Evolutionary conservation across 2,329 filamentous ascomycete genomes (phyloP).

Genomic region (Paramyrothecium sp.): DNA sequence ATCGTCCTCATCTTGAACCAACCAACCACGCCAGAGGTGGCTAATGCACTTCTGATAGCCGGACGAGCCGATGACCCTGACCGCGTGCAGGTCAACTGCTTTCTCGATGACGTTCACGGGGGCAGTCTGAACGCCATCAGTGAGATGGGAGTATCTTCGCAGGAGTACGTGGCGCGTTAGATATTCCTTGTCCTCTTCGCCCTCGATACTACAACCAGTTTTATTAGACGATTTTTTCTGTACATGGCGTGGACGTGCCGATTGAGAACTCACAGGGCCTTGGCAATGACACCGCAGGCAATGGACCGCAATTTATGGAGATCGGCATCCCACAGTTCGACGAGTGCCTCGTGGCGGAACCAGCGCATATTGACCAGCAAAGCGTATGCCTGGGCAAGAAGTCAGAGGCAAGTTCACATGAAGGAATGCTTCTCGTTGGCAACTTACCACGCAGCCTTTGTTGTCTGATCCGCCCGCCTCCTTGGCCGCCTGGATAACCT

Average conservation of each 20-base stretch:
- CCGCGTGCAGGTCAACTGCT: slow-evolving; percentile 87
- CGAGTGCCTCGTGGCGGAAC: slow-evolving; percentile 75
- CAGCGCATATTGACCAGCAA: slow-evolving; percentile 69
- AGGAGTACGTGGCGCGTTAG: slow-evolving; percentile 80
- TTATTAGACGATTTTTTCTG: background rate
- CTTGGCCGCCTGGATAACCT: slow-evolving; percentile 77
- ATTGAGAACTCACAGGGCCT: slow-evolving; percentile 56
- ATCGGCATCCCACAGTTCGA: slow-evolving; percentile 91
- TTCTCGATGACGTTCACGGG: slow-evolving; percentile 90
- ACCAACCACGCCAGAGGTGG: slow-evolving; percentile 93
- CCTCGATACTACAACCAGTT: slow-evolving; percentile 68
- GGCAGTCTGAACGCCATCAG: slow-evolving; percentile 67
- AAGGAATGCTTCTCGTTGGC: background rate
- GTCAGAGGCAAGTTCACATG: background rate
- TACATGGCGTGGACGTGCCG: no score
- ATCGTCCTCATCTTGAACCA: slow-evolving; percentile 93
- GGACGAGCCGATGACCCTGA: slow-evolving; percentile 84
- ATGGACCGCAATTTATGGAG: slow-evolving; percentile 75
- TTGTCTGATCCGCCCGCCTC: slow-evolving; percentile 77
- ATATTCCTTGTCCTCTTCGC: slow-evolving; percentile 74
- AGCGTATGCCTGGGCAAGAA: slow-evolving; percentile 57
- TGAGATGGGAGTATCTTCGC: slow-evolving; percentile 81
- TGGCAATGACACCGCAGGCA: slow-evolving; percentile 91
- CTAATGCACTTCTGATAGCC: slow-evolving; percentile 95
- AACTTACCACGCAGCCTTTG: slow-evolving; percentile 66